Conservation (phyloP, 257 asterid genomes). For the Petunia secreta region DNA sequence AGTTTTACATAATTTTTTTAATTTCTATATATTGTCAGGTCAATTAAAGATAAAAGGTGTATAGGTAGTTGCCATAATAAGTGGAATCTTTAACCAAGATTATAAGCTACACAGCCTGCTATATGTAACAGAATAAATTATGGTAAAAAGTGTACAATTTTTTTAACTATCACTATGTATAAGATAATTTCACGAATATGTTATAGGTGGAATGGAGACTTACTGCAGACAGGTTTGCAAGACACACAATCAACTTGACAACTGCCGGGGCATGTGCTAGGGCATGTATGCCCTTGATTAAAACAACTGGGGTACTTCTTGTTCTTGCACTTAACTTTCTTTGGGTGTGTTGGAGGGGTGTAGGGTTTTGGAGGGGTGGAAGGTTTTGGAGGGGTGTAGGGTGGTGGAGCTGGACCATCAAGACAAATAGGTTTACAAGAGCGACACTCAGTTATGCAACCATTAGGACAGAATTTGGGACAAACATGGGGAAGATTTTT, state of each 20-base stretch:
- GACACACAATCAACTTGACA: conserved; percentile 57
- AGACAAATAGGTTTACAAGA: conserved; percentile 56
- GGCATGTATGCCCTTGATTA: conserved; percentile 45
- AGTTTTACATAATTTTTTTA: no score
- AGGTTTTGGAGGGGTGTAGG: conserved; percentile 13
- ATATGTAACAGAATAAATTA: background rate
- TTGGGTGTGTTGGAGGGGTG: conserved; percentile 25
- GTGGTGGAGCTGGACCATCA: conserved; percentile 20
- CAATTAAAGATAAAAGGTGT: no score
- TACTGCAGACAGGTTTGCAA: conserved; percentile 68
- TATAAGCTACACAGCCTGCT: no score
- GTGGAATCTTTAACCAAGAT: no score
- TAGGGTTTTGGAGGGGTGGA: conserved; percentile 16
- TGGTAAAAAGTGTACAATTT: background rate
- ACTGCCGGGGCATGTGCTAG: conserved; percentile 44
- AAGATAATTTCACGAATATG: background rate
- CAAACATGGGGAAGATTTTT: conserved; percentile 61
- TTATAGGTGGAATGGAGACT: conserved; percentile 23
- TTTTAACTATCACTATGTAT: no score
- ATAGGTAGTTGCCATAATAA: no score
- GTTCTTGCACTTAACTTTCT: conserved; percentile 47
- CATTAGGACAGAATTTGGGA: conserved; percentile 57
- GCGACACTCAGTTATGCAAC: conserved; percentile 47
- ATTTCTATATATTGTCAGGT: no score
- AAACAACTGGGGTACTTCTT: conserved; percentile 43